Base-by-base conservation (phyloP, 108 stramenopile species). In the Schizochytrium sp. region DNA sequence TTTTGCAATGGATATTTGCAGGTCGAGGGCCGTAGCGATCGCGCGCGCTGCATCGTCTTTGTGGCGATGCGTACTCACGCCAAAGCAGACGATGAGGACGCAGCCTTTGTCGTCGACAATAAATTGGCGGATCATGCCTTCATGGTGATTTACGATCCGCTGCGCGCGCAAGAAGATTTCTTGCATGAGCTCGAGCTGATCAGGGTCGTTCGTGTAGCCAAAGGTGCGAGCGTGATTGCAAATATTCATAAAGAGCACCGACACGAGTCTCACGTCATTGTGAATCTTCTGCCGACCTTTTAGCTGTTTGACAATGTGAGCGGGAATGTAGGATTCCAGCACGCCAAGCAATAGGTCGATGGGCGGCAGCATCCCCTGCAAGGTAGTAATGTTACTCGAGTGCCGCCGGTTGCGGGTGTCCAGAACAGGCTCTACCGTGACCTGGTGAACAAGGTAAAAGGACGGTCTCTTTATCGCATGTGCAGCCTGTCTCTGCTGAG, bases 71-170 rank as follows among this genome's bases (percentile, higher is more conserved):
- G 90, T 87, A 25, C 71, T 87, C 0, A 90, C 72, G 21, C 90
- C 90, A 48, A 60, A 90, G 41, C 57, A 60, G 4, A 57, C 90
- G 51, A 90, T 90, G 23, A 90, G 58, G n/a, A 90, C 90, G 41
- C 83, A 87, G 10, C 90, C 90, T 47, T 90, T 90, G 60, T 90
- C 90, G 59, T 90, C 90, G 21, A 90, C 72, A 43, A 90, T 55
- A 58, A 90, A 90, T 72, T 90, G 90, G 21, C 90, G 58, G 47
- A 90, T 53, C 57, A 87, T 60, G 18, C 90, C 90, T 29, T 76
- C 89, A 18, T 58, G 53, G 29, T 90, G 57, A 57, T 87, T 60
- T 6, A 90, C 47, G 63, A 87, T 88, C 19, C 58, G 48, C 87
- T 90, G 89, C 25, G 57, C 25, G 60, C 12, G 72, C 25, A 57